Evolutionary conservation across 495 filamentous ascomycete genomes (phyloP), one percentile per base, ranked within the genome.

Genomic region (Neurospora terricola): DNA sequence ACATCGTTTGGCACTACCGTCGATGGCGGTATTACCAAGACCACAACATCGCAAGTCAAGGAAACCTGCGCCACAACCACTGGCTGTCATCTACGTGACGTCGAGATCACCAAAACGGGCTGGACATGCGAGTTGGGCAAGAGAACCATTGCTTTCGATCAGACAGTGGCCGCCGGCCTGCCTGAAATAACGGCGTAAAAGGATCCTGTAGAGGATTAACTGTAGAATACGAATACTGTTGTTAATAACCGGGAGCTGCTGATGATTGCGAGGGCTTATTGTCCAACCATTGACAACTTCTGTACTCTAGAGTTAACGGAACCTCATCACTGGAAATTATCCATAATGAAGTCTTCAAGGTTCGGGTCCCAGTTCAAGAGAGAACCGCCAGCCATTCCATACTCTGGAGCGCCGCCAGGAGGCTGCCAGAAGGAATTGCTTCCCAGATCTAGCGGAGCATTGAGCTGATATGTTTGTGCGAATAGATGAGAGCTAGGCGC

Each of bases 331-430:
- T 59, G 21, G 21, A 59, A 59, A 59, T 23, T 45, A 21, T 27
- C 21, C 48, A 59, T 27, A 3, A 59, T 59, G 9, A 59, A 59
- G 48, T 59, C n/a, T 21, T 78, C 76, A 5, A 78, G 27, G 4
- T 75, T 72, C 66, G 74, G 75, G 38, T 78, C 75, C 75, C 76
- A 78, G 69, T 75, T 76, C 27, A 76, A 76, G 3, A 75, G 38
- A 21, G 70, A 21, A 1, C 66, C 73, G 2, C 39, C 70, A 4
- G 69, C 72, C 40, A 73, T 16, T 59, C 73, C 73, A 14, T 75
- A 72, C 16, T 68, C 18, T 14, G 59, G 70, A 5, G 21, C 43
- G 14, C 69, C 73, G 7, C 43, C 40, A 5, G 73, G 74, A 12
- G 75, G 40, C 69, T 76, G 72, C 76, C 72, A 76, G 10, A 76